Evolutionary conservation across 495 filamentous ascomycete genomes (phyloP).

Genomic region (Tuber magnatum): DNA sequence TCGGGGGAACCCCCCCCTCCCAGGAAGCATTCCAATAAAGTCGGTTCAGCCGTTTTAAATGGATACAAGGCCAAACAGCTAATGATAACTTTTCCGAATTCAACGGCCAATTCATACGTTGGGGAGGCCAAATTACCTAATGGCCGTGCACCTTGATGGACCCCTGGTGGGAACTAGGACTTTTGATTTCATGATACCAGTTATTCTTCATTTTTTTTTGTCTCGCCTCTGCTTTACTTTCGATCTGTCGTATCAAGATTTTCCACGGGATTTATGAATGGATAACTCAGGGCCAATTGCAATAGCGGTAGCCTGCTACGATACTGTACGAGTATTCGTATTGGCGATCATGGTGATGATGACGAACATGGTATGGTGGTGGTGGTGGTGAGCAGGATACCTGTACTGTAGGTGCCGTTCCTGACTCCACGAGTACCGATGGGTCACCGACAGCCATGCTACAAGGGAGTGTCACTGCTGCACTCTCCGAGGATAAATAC

Average conservation of each 20-base stretch:
- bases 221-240: not conserved
- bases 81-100: not conserved
- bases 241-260: not conserved
- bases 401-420: no score
- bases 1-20: no score
- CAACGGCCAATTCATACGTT: not conserved
- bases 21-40: no score
- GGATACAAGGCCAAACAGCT: not conserved
- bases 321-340: not conserved
- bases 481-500: not conserved
- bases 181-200: not conserved
- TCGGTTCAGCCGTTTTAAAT: not conserved
- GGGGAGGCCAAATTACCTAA: not conserved
- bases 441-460: not conserved
- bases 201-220: not conserved
- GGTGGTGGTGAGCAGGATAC: no score
- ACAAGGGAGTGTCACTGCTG: not conserved
- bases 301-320: no score
- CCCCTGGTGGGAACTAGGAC: not conserved
- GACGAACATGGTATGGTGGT: not conserved
- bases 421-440: no score
- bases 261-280: not conserved
- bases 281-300: not conserved
- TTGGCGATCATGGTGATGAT: not conserved
- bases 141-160: not conserved